These are phyloP conservation scores for Anacardium occidentale DNA, from an alignment of 345 rosid genomes.

Conservation along the genomic window DNA sequence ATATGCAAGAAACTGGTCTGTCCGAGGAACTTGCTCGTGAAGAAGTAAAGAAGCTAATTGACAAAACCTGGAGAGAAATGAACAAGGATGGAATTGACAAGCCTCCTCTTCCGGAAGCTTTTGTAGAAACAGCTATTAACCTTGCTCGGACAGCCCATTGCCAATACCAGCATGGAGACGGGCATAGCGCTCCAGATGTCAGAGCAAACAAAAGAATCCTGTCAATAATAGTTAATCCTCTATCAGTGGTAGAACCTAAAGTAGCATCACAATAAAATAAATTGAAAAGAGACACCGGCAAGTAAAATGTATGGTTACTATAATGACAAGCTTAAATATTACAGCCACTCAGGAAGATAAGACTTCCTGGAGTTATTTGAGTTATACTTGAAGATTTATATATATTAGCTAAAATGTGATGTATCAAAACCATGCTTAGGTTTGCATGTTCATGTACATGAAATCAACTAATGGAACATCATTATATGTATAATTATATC, in stretches of 20 bases:
- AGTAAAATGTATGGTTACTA: too few relatives aligned
- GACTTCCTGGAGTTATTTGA: too few relatives aligned
- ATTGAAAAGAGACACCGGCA: too few relatives aligned
- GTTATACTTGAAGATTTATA: too few relatives aligned
- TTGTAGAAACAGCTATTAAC: slow-evolving; percentile 23
- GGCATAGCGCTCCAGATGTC: slow-evolving; percentile 36
- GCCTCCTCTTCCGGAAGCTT: slow-evolving; percentile 21
- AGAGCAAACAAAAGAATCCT: slow-evolving; percentile 22
- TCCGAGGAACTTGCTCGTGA: slow-evolving; percentile 29
- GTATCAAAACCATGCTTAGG: too few relatives aligned
- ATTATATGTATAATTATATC: too few relatives aligned
- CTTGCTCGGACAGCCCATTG: slow-evolving; percentile 33
- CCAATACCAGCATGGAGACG: slow-evolving; percentile 42
- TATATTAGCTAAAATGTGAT: too few relatives aligned
- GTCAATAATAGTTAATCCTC: slow-evolving; percentile 33
- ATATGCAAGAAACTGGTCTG: slow-evolving; percentile 30
- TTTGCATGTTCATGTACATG: too few relatives aligned
- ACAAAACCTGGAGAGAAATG: slow-evolving; percentile 37
- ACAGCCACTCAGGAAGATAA: too few relatives aligned
- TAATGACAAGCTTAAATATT: too few relatives aligned
- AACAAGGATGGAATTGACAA: slow-evolving; percentile 17
- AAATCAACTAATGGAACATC: too few relatives aligned
- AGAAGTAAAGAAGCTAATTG: slow-evolving; percentile 23
- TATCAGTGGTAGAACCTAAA: not conserved
- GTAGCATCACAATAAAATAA: not conserved